Conservation (phyloP, 139 green algal species). For the Chlorella sp. region DNA sequence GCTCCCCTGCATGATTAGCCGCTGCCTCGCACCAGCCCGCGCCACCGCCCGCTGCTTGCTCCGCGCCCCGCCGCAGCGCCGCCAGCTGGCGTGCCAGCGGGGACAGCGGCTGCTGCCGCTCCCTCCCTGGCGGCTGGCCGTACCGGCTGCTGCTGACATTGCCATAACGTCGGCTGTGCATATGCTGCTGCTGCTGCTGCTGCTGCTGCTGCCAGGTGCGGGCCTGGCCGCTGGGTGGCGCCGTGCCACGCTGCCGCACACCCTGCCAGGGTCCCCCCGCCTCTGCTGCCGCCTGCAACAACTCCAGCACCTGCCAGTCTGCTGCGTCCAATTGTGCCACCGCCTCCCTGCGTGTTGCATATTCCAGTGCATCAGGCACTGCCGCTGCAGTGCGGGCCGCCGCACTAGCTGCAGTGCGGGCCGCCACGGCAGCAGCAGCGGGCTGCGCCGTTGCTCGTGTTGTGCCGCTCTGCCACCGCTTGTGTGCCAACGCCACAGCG, state of each 20-base stretch:
- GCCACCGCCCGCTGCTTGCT: background rate
- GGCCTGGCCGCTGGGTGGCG: background rate
- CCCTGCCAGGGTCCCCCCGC: background rate
- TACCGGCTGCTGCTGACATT: background rate
- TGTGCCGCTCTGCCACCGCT: too few species aligned
- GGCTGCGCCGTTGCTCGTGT: too few species aligned
- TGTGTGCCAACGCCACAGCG: background rate
- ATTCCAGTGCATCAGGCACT: background rate
- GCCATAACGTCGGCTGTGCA: background rate
- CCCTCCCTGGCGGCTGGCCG: background rate
- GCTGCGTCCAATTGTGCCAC: background rate
- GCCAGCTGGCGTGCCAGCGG: background rate
- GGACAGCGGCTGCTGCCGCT: background rate
- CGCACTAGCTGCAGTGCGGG: too few species aligned
- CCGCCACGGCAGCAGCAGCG: background rate
- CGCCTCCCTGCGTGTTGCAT: background rate
- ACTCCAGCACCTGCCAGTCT: background rate
- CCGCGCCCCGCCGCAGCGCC: background rate
- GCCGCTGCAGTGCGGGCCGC: background rate
- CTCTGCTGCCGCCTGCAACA: conserved; percentile 8
- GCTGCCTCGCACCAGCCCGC: background rate
- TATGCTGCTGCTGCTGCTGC: background rate
- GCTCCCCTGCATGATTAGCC: background rate
- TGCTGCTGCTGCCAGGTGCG: background rate
- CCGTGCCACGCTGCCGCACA: background rate